Percentiles rank a stretch among this genome's conserved stretches.
These are phyloP conservation scores for Aphanomyces stellatus DNA, from an alignment of 352 stramenopile species.

Conservation along the genomic window DNA sequence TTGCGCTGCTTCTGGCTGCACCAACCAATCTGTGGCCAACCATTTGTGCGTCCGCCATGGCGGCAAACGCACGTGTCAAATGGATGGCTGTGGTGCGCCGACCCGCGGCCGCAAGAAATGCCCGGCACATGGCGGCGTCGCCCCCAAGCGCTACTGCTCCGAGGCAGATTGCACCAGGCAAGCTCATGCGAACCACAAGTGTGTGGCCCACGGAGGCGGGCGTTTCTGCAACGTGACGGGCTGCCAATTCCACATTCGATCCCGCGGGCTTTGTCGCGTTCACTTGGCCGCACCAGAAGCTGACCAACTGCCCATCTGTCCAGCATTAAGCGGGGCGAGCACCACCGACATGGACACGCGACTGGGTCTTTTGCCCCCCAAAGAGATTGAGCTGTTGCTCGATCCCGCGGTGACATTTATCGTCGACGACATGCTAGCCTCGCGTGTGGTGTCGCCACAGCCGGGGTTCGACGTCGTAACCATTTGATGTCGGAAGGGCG, in stretches of 20 bases:
- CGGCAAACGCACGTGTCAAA: neutral
- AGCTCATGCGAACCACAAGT: slow-evolving; percentile 8
- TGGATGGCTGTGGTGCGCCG: neutral
- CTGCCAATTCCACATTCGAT: slow-evolving; percentile 48
- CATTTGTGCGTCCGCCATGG: slow-evolving; percentile 11
- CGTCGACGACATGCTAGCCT: no score
- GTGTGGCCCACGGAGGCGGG: slow-evolving; percentile 2
- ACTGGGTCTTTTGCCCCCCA: no score
- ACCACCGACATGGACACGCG: no score
- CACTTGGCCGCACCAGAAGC: slow-evolving; percentile 21
- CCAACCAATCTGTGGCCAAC: neutral
- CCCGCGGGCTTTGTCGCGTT: slow-evolving; percentile 55
- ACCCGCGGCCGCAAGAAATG: neutral
- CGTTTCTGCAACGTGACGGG: neutral
- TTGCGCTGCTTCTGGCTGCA: neutral
- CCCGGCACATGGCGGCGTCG: neutral
- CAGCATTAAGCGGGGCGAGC: no score
- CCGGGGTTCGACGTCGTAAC: no score
- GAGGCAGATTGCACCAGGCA: neutral
- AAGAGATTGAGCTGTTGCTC: no score
- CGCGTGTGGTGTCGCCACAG: no score
- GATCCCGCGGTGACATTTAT: no score
- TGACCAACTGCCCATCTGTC: no score
- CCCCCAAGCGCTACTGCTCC: neutral
- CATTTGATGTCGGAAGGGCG: no score